Evolutionary conservation across 1,139 yeast genomes (phyloP), one percentile per base, ranked within the genome.

Genomic region (Geotrichum siamense): DNA sequence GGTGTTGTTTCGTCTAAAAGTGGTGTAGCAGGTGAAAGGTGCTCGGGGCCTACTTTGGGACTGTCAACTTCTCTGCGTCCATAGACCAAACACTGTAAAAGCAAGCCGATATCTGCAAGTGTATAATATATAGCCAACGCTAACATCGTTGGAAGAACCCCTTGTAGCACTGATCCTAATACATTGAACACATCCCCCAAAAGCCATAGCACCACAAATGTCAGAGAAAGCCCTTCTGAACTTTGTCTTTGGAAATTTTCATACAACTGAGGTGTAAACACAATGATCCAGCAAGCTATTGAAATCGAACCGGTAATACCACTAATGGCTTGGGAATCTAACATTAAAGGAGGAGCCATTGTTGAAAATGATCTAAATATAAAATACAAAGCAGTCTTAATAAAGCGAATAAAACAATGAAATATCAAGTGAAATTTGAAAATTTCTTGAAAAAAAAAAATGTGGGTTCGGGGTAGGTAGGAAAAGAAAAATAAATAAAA

Each of bases 231-330:
- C 1, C 97, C 96, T 49, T 87, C 96, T 2, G 94, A 78, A 28
- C 87, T 78, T 60, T 83, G 79, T 58, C 96, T 70, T 50, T 74
- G 73, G 60, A 84, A 87, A 60, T 89, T 89, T 60, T 91, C 96
- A 62, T 86, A 89, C 37, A 91, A 82, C 61, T 91, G 98, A 13
- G 98, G 98, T 32, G 95, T 94, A 69, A 91, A 91, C 20, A 91
- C 97, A 44, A 91, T 87, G 51, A 91, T 82, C 98, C 98, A 91
- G 62, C 97, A 91, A 16, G 96, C 95, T 36, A 91, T 75, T 15
- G 97, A 89, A 38, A 91, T 85, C 20, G 94, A 82, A 19, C 96
- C 96, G 19, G 91, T 76, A 49, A 86, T 82, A 3, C 94, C 95
- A 59, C 93, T 82, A 31, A 86, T 77, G 9, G 85, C 84, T 54